Evolutionary conservation across 768 basidiomycete species (phyloP).

Genomic region (Boletus tomentosulus): DNA sequence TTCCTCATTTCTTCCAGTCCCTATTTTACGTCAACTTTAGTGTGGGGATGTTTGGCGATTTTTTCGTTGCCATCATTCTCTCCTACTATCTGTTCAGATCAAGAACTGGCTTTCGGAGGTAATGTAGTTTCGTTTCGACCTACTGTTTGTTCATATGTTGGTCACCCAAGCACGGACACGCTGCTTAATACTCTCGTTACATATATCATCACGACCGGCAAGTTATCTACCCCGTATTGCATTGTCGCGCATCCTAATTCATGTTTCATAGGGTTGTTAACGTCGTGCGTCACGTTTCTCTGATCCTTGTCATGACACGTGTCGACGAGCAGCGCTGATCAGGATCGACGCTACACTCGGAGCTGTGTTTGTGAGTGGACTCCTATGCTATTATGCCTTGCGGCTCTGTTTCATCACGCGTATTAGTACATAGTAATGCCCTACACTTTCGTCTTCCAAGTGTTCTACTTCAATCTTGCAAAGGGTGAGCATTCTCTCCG

Average conservation of each 20-base stretch:
- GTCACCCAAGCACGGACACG: constrained; percentile 42
- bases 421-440: constrained; percentile 45
- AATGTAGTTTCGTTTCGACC: neutral
- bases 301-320: neutral
- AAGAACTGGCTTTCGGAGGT: constrained; percentile 49
- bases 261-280: constrained; percentile 35
- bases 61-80: constrained; percentile 46
- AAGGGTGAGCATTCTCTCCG: constrained; percentile 39
- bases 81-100: constrained; percentile 45
- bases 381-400: no score
- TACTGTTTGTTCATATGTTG: neutral
- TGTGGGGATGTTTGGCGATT: constrained; percentile 44
- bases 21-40: constrained; percentile 52
- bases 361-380: constrained; percentile 34
- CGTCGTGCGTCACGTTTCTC: constrained; percentile 30
- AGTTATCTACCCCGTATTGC: constrained; percentile 19
- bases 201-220: constrained; percentile 53
- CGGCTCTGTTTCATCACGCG: neutral
- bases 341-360: constrained; percentile 46
- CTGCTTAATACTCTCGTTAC: constrained; percentile 42
- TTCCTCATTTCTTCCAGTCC: constrained; percentile 30
- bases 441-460: constrained; percentile 48
- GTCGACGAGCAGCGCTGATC: constrained; percentile 1
- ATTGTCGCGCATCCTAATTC: neutral
- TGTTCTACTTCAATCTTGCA: constrained; percentile 47